These are phyloP conservation scores for Monosporascus sp. DNA, from an alignment of 2,329 filamentous ascomycete genomes.

Conservation along the genomic window DNA sequence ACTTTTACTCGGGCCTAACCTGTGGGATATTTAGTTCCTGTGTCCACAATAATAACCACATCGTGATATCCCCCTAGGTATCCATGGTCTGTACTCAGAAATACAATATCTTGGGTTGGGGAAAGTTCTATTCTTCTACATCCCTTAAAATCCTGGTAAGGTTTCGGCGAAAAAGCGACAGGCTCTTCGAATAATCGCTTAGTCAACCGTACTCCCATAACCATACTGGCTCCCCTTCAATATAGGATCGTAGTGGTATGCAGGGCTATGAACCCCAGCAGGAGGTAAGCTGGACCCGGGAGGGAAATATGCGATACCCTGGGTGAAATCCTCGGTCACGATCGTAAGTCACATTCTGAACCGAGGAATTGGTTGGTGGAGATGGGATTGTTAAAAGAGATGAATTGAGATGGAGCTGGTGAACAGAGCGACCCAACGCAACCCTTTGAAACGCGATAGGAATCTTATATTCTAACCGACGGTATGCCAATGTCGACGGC, in stretches of 20 bases:
- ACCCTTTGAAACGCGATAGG: neutral
- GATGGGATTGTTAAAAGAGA: neutral
- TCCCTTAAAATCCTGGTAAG: neutral
- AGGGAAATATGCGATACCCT: neutral
- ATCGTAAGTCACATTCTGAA: neutral
- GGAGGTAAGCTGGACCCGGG: neutral
- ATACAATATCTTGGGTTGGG: slow-evolving; percentile 10
- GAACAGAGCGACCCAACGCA: neutral
- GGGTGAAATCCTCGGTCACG: neutral
- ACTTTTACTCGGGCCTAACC: slow-evolving; percentile 3
- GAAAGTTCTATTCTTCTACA: neutral
- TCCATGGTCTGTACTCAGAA: slow-evolving; percentile 6
- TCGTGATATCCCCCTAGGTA: slow-evolving; percentile 4
- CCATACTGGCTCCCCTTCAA: too few relatives aligned
- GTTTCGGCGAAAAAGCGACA: neutral
- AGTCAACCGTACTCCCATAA: neutral
- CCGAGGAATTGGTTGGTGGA: neutral
- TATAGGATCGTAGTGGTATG: neutral
- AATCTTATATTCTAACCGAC: slow-evolving; percentile 27
- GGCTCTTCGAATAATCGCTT: neutral
- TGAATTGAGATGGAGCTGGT: neutral
- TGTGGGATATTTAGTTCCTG: neutral
- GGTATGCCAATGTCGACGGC: slow-evolving; percentile 38
- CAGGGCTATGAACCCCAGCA: neutral
- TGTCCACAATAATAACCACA: slow-evolving; percentile 9